Conservation (phyloP, 2,329 filamentous ascomycete species). For the Dothiorella sarmentorum region DNA sequence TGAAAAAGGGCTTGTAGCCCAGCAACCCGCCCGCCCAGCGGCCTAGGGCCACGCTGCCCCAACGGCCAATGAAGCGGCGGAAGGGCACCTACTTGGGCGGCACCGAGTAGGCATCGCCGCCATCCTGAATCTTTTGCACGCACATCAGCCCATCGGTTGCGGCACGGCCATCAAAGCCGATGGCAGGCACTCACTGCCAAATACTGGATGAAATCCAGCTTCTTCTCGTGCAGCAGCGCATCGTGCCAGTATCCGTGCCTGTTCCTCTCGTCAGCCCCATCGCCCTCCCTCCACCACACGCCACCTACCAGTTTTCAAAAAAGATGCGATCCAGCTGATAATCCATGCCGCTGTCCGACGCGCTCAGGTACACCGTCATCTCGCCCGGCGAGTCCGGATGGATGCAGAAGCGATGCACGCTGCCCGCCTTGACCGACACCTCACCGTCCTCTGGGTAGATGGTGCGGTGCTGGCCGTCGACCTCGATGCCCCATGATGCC, state of each 20-base stretch:
- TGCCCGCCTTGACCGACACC: slow-evolving; percentile 20
- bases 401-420: slow-evolving; percentile 21
- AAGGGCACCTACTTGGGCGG: slow-evolving; percentile 39
- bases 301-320: slow-evolving; percentile 42
- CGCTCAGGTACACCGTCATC: slow-evolving; percentile 24
- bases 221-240: slow-evolving; percentile 26
- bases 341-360: slow-evolving; percentile 25
- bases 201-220: slow-evolving; percentile 33
- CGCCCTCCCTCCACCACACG: too few relatives aligned
- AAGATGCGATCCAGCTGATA: slow-evolving; percentile 34
- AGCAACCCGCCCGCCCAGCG: slow-evolving; percentile 39
- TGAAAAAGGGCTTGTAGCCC: slow-evolving; percentile 39
- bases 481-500: slow-evolving; percentile 27
- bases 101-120: slow-evolving; percentile 38
- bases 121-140: slow-evolving; percentile 40
- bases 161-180: neutral
- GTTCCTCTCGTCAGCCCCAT: too few relatives aligned
- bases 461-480: slow-evolving; percentile 22
- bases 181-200: slow-evolving; percentile 28
- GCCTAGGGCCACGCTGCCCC: slow-evolving; percentile 33
- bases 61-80: slow-evolving; percentile 26
- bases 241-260: slow-evolving; percentile 34
- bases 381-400: slow-evolving; percentile 13
- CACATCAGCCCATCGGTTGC: too few relatives aligned
- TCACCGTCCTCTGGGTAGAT: neutral